Evolutionary conservation across 169 alveolate species (phyloP).

Genomic region (Cryptosporidium sp.): DNA sequence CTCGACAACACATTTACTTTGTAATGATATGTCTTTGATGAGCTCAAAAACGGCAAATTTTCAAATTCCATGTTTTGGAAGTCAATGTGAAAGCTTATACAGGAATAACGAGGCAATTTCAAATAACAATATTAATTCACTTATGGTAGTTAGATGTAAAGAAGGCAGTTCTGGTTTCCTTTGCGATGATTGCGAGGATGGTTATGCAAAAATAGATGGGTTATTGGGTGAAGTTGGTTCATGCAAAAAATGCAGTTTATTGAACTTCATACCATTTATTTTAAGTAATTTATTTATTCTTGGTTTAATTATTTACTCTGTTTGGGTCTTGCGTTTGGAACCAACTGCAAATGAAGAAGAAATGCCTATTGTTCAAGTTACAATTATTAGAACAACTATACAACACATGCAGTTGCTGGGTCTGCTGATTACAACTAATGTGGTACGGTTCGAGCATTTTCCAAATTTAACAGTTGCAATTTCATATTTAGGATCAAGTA

Average conservation of each 20-base stretch:
- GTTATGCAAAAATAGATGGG: constrained; percentile 47
- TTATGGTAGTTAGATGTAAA: constrained; percentile 29
- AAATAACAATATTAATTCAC: not conserved
- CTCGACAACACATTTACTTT: constrained; percentile 30
- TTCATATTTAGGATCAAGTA: constrained; percentile 21
- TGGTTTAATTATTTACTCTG: constrained; percentile 40
- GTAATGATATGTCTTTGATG: constrained; percentile 21
- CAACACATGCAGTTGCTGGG: constrained; percentile 58
- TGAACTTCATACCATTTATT: constrained; percentile 14
- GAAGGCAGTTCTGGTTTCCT: constrained; percentile 67
- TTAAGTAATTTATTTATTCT: constrained; percentile 10
- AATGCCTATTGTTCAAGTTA: constrained; percentile 55
- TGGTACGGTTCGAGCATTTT: constrained; percentile 21
- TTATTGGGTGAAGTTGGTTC: not conserved
- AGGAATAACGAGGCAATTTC: constrained; percentile 15
- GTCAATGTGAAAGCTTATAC: constrained; percentile 47
- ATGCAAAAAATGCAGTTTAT: constrained; percentile 41
- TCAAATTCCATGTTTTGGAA: constrained; percentile 51
- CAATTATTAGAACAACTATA: constrained; percentile 20
- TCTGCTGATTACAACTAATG: constrained; percentile 16
- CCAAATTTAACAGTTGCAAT: constrained; percentile 29
- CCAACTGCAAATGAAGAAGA: constrained; percentile 77
- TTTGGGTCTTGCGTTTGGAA: constrained; percentile 71
- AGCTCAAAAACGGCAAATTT: constrained; percentile 14
- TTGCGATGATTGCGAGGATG: constrained; percentile 54